Base-by-base conservation (phyloP, 2,329 filamentous ascomycete species). In the Tetracladium maxilliforme region DNA sequence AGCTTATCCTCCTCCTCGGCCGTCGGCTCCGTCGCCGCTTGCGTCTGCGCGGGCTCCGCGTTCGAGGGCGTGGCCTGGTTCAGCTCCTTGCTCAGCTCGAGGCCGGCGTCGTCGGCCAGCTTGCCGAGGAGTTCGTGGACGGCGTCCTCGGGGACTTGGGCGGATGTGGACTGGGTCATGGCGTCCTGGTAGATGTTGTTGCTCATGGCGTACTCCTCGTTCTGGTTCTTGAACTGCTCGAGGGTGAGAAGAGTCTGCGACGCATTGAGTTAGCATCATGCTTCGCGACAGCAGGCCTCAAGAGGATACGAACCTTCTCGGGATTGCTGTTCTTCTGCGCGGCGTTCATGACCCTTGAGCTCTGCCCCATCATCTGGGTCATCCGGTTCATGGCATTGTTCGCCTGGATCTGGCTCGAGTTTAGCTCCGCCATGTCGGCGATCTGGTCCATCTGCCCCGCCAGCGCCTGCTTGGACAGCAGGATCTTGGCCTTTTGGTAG, bases 151-250 rank as follows among this genome's bases (percentile, higher is more conserved):
- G 57, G 80, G 54, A 56, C 86, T 48, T 60, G 80, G 46, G 57
- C 76, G 41, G 51, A 80, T 48, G 83, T 92, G 19, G 77, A 78
- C 32, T 78, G 75, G 13, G 69, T 72, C 33, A 86, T 87, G 31
- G 82, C 80, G 43, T 86, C 83, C 50, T 87, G 81, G 52, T 90
- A 90, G 57, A n/a, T n/a, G n/a, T n/a, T n/a, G n/a, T n/a, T n/a
- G n/a, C n/a, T 63, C 54, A 72, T 66, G 47, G 64, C 62, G 48
- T 70, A 70, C 39, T 71, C 67, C 44, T 72, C 67, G 49, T 70
- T 71, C 41, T 71, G 67, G 33, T 59, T 51, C 45, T 63, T 64
- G 56, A 66, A 69, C 40, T 70, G 63, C 41, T 72, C 67, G 35
- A 71, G 58, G 6, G 67, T 68, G 24, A 64, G 50, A 35, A 72